Evolutionary conservation across 306 rosid species (phyloP), one percentile per base, ranked within the genome.

Genomic region (Cercis canadensis): DNA sequence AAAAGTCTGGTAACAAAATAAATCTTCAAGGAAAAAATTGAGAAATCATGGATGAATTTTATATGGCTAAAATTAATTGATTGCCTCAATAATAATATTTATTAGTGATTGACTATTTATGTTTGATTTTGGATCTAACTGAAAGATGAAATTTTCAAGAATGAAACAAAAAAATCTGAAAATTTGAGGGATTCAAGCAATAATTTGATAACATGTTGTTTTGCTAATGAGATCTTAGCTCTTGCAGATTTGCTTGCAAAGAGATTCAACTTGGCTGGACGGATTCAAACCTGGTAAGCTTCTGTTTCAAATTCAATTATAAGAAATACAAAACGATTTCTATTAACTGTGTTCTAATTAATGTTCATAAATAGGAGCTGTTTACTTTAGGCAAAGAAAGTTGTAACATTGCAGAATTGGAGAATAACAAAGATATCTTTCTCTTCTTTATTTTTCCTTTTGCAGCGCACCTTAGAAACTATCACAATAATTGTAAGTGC

Each of bases 251-350:
- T 49, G 99, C 99, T 1, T 87, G 96, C 70, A 94, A 91, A 75
- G 97, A 91, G 82, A 91, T 94, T 75, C 70, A 87, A 7, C 84
- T 80, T 82, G 99, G 99, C 2, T 91, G 96, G 96, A 87, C 85
- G 44, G 69, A 77, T 69, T 59, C 88, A 55, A 86, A 80, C 82
- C 79, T 94, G 86, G 99, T 94, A 85, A 86, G 86, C 17, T 71
- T 72, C 32, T 67, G 59, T 41, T 51, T n/a, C 4, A 11, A 44
- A 29, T 55, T 45, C 67, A 64, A 40, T 41, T 6, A 14, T n/a
- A 44, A 3, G n/a, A 44, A 44, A 44, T 0, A 16, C 2, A 51
- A n/a, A 6, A 18, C 9, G 1, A 37, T 40, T 43, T 58, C 31
- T 17, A 15, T 37, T 18, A 40, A 73, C 36, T 43, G 31, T 31